Conservation (phyloP, 331 rosid genomes). For the Phaseolus coccineus region DNA sequence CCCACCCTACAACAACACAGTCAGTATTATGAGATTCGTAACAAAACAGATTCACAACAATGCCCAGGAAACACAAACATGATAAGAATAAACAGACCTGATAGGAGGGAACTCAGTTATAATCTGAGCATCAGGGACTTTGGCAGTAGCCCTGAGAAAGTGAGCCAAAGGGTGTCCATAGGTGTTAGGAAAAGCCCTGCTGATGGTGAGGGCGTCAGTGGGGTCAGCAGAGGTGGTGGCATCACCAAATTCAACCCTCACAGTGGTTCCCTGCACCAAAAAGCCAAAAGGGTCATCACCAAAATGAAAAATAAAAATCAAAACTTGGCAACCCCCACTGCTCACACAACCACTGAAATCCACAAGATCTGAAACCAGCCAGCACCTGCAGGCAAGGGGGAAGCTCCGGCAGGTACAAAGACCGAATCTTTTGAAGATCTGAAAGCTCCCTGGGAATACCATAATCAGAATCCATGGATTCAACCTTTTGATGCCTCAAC, state of each 20-base stretch:
- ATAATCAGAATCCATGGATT: slow-evolving; percentile 92
- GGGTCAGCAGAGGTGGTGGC: slow-evolving; percentile 80
- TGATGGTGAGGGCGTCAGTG: slow-evolving; percentile 66
- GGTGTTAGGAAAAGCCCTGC: slow-evolving; percentile 76
- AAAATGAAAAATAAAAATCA: slow-evolving; percentile 29
- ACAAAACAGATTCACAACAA: slow-evolving; percentile 33
- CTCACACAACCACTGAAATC: not conserved
- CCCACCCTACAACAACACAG: slow-evolving; percentile 74
- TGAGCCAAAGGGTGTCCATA: slow-evolving; percentile 96
- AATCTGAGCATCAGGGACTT: slow-evolving; percentile 93
- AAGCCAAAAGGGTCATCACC: slow-evolving; percentile 33
- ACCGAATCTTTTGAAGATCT: slow-evolving; percentile 82
- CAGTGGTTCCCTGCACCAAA: slow-evolving; percentile 77
- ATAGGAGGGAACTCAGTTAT: slow-evolving; percentile 79
- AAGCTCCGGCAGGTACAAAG: slow-evolving; percentile 79
- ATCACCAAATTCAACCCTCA: slow-evolving; percentile 97
- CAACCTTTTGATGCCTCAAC: not conserved
- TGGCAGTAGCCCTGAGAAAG: slow-evolving; percentile 92
- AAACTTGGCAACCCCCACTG: not conserved
- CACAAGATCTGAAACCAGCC: slow-evolving; percentile 17
- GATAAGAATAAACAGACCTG: slow-evolving; percentile 53
- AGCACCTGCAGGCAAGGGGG: slow-evolving; percentile 97
- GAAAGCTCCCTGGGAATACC: slow-evolving; percentile 98
- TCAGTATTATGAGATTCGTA: slow-evolving; percentile 26
- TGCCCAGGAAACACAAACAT: slow-evolving; percentile 20